Conservation (phyloP, 2,329 filamentous ascomycete genomes). For the Cercospora zeina region DNA sequence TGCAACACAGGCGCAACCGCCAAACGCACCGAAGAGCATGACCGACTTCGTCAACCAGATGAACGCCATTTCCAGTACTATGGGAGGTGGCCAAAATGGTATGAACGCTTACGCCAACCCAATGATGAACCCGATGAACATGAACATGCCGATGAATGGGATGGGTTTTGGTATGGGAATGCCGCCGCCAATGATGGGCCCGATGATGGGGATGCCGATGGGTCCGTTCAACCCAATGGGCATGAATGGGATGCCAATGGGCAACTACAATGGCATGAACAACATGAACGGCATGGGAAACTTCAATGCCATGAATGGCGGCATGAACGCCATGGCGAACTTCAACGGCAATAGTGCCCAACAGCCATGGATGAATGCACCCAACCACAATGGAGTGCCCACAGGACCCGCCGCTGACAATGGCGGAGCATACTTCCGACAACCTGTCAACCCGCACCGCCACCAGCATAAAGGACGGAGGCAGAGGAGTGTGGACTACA, state of each 20-base stretch:
- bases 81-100: slow-evolving; percentile 30
- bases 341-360: slow-evolving; percentile 33
- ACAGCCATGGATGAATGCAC: slow-evolving; percentile 39
- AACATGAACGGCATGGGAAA: slow-evolving; percentile 42
- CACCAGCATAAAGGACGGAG: slow-evolving; percentile 79
- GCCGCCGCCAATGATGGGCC: background rate
- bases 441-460: slow-evolving; percentile 91
- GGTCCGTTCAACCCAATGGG: slow-evolving; percentile 40
- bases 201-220: slow-evolving; percentile 24
- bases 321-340: slow-evolving; percentile 32
- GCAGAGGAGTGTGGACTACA: slow-evolving; percentile 84
- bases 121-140: slow-evolving; percentile 35
- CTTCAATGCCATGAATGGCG: slow-evolving; percentile 37
- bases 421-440: slow-evolving; percentile 90
- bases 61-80: slow-evolving; percentile 45
- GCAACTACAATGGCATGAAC: slow-evolving; percentile 40
- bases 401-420: slow-evolving; percentile 49
- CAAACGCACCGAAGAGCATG: slow-evolving; percentile 34
- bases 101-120: slow-evolving; percentile 33
- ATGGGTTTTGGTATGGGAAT: slow-evolving; percentile 19
- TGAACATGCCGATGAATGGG: slow-evolving; percentile 27
- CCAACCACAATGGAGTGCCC: slow-evolving; percentile 68
- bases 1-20: slow-evolving; percentile 26
- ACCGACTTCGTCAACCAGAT: slow-evolving; percentile 50
- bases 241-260: slow-evolving; percentile 25